Base-by-base conservation (phyloP, 371 early-diverging fungal genomes). In the Fennellomyces sp. region DNA sequence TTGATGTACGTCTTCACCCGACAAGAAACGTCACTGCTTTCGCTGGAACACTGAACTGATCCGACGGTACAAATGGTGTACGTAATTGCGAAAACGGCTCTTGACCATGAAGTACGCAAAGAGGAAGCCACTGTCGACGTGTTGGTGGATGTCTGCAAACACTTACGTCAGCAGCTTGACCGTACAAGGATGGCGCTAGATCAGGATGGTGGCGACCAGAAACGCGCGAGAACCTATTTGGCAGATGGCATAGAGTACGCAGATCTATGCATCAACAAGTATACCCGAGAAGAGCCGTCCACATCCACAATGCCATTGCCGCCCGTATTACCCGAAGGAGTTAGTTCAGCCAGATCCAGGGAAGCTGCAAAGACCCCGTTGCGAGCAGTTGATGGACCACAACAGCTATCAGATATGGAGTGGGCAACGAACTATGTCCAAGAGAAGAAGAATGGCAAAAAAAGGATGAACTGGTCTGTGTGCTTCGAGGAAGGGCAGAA, bases 141-240 rank as follows among this genome's bases (percentile, higher is more conserved):
- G 31, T 47, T 57, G 58, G 15, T 47, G 1, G 30, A 57, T 29
- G 58, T 57, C 45, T 57, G 58, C 21, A 33, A 27, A 17, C 30
- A 52, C 26, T 12, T 21, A 13, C 17, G 45, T 42, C 39, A 56
- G 45, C 56, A 56, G 47, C 45, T 56, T 33, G 19, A 54, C 19
- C 5, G 19, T 21, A 54, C 17, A 38, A 17, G 12, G n/a, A 17
- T 15, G n/a, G 38, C 12, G 17, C n/a, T 38, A 15, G 17, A 38
- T 38, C n/a, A 38, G 38, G 38, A 38, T 13, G 38, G 38, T 17
- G 38, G 17, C n/a, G 38, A 38, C 17, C 38, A 13, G n/a, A 38
- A 38, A 15, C 38, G 38, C 17, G 17, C 17, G n/a, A 38, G 17
- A 17, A 17, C 38, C 38, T 38, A 38, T 38, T 13, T 17, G 12